These are phyloP conservation scores for Metrosideros polymorpha DNA, from an alignment of 441 rosid species.

Conservation along the genomic window DNA sequence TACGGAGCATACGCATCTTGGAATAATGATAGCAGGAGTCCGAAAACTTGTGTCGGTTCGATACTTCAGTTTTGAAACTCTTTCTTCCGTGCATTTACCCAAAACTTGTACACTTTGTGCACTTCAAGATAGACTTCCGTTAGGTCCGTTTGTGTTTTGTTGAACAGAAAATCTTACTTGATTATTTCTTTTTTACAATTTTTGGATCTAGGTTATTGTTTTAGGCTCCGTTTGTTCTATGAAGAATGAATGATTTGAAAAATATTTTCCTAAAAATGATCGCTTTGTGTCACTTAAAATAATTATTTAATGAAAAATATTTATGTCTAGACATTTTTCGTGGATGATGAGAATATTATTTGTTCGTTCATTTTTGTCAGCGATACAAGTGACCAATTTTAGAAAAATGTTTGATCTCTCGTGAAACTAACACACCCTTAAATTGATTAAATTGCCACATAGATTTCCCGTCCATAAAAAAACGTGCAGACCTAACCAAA, in stretches of 20 bases:
- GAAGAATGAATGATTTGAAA: neutral
- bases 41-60: neutral
- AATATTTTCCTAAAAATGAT: neutral
- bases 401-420: neutral
- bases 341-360: neutral
- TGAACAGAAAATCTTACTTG: neutral
- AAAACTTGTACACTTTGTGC: neutral
- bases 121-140: neutral
- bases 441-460: neutral
- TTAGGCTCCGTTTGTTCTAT: accelerated
- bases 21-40: neutral
- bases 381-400: accelerated
- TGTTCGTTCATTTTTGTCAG: neutral
- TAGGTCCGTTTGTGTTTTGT: neutral
- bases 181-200: neutral
- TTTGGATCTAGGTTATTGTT: neutral
- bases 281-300: accelerated
- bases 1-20: neutral
- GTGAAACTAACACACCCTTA: too few species aligned
- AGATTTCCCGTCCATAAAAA: neutral
- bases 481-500: neutral
- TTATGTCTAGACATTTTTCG: neutral
- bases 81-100: neutral
- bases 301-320: neutral
- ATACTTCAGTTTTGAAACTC: neutral